Conservation (phyloP, 495 filamentous ascomycete species). For the Neurospora pannonica region DNA sequence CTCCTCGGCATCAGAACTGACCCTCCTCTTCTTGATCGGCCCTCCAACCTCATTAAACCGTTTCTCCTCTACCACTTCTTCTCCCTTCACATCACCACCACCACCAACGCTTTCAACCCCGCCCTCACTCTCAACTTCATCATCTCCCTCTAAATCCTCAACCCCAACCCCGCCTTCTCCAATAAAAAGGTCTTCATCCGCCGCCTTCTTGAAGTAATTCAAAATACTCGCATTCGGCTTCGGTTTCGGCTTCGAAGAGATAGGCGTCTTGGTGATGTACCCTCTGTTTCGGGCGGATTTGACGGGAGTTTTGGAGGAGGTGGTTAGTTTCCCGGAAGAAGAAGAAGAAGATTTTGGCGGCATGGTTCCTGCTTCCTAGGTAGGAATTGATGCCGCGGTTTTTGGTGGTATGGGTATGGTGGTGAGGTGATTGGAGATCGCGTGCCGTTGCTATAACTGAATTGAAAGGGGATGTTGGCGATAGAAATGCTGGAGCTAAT, state of each 20-base stretch:
- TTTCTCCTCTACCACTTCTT: slow-evolving; percentile 29
- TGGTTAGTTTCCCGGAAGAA: neutral
- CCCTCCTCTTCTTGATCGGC: slow-evolving; percentile 37
- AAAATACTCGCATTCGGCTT: slow-evolving; percentile 63
- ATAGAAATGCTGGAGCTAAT: neutral
- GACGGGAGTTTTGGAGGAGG: neutral
- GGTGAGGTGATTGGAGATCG: neutral
- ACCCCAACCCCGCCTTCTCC: slow-evolving; percentile 1
- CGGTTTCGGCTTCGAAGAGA: slow-evolving; percentile 17
- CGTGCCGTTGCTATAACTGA: neutral
- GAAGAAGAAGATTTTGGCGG: neutral
- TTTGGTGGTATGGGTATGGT: neutral
- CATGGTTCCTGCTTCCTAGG: neutral
- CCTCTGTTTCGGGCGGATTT: neutral
- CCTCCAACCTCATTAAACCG: slow-evolving; percentile 44
- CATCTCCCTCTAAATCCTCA: slow-evolving; percentile 1
- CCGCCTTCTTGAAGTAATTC: slow-evolving; percentile 71
- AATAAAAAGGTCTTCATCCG: slow-evolving; percentile 33
- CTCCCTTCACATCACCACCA: slow-evolving; percentile 16
- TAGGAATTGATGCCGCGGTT: neutral
- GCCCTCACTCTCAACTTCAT: neutral
- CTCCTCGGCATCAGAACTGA: slow-evolving; percentile 5
- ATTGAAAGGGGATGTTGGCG: neutral
- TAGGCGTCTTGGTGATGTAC: neutral
- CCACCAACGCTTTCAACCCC: too few species aligned